Conservation (phyloP, 1,139 yeast species). For the Candida sp. region DNA sequence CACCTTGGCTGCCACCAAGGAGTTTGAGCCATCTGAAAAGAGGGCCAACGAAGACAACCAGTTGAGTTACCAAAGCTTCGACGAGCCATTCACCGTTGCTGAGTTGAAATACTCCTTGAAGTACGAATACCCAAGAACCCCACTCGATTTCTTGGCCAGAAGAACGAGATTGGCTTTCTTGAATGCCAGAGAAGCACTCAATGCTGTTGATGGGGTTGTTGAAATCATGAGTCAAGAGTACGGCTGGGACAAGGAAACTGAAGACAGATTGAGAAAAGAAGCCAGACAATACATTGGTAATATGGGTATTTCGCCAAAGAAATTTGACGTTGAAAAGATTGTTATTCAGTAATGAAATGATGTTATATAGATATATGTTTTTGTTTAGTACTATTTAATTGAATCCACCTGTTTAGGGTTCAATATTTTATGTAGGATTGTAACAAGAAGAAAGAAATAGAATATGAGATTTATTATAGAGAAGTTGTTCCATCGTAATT, state of each 20-base stretch:
- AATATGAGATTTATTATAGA: too few species aligned
- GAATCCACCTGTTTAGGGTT: not conserved
- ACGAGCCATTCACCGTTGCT: conserved; percentile 92
- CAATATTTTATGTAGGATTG: not conserved
- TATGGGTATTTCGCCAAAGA: conserved; percentile 34
- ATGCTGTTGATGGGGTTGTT: conserved; percentile 84
- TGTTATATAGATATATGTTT: conserved; percentile 1
- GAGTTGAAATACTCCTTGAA: conserved; percentile 84
- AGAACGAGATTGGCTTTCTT: conserved; percentile 94
- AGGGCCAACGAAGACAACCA: conserved; percentile 37
- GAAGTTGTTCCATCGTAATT: too few species aligned
- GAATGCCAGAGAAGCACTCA: conserved; percentile 84
- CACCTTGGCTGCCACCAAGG: conserved; percentile 53
- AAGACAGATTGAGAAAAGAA: conserved; percentile 56
- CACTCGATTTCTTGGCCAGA: conserved; percentile 90
- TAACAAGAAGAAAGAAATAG: too few species aligned
- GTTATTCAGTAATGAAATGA: conserved; percentile 10
- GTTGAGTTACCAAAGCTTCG: conserved; percentile 56
- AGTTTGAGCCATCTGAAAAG: conserved; percentile 36
- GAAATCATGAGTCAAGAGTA: conserved; percentile 84
- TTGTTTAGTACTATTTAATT: not conserved
- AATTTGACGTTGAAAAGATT: conserved; percentile 15
- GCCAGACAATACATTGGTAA: conserved; percentile 64
- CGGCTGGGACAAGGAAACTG: conserved; percentile 69
- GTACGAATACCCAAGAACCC: conserved; percentile 88